These are phyloP conservation scores for Kandelia obovata DNA, from an alignment of 345 rosid species.

Conservation along the genomic window DNA sequence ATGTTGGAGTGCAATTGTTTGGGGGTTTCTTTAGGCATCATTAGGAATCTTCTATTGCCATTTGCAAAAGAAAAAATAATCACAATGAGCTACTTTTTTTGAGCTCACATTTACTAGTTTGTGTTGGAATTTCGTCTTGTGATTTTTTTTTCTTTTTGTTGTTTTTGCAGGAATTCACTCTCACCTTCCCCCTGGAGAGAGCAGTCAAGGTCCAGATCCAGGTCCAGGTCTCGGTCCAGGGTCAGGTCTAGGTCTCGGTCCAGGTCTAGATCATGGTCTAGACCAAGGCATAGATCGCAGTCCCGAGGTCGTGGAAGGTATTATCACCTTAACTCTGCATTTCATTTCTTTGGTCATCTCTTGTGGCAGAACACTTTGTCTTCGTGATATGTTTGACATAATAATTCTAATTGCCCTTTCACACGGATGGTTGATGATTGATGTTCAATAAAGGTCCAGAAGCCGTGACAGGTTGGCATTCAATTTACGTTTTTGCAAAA, in stretches of 20 bases:
- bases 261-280: constrained; percentile 58
- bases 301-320: constrained; percentile 89
- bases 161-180: constrained; percentile 41
- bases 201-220: constrained; percentile 39
- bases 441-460: constrained; percentile 66
- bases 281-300: constrained; percentile 64
- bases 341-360: constrained; percentile 3
- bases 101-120: not conserved
- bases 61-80: too few relatives aligned
- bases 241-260: constrained; percentile 45
- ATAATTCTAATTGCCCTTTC: constrained; percentile 10
- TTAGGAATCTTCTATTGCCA: too few relatives aligned
- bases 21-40: too few relatives aligned
- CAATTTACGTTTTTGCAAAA: not conserved
- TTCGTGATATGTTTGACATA: not conserved
- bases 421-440: constrained; percentile 24
- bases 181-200: constrained; percentile 73
- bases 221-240: constrained; percentile 26
- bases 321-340: constrained; percentile 4
- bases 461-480: constrained; percentile 68
- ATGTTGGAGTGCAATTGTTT: too few relatives aligned
- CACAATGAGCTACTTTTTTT: too few relatives aligned
- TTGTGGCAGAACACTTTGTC: too few relatives aligned
- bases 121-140: not conserved
- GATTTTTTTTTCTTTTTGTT: not conserved